Conservation (phyloP, 768 basidiomycete genomes). For the Steccherinum ochraceum region DNA sequence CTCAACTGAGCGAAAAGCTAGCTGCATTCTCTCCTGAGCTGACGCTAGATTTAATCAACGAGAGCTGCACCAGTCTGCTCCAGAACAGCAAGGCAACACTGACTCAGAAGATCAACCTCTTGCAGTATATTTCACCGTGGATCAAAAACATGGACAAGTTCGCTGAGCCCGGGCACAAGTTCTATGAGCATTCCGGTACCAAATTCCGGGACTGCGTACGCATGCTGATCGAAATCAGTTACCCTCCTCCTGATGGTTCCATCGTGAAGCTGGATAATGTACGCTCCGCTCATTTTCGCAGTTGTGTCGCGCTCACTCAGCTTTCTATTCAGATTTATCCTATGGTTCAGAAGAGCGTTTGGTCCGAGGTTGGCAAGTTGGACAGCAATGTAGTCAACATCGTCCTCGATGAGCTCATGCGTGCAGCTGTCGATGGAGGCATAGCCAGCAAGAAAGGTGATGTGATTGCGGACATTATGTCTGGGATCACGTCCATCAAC, state of each 20-base stretch:
- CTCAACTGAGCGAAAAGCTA: slow-evolving; percentile 63
- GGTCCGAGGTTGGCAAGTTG: slow-evolving; percentile 68
- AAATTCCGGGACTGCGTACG: slow-evolving; percentile 77
- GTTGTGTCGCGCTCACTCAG: no score
- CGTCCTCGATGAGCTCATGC: slow-evolving; percentile 73
- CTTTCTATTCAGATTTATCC: slow-evolving; percentile 61
- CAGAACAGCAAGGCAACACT: slow-evolving; percentile 35
- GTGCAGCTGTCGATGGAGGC: slow-evolving; percentile 79
- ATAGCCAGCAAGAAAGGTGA: slow-evolving; percentile 72
- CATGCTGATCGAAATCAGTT: slow-evolving; percentile 70
- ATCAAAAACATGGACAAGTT: slow-evolving; percentile 73
- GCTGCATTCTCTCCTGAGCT: slow-evolving; percentile 73
- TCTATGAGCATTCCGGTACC: slow-evolving; percentile 68
- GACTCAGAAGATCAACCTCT: slow-evolving; percentile 59
- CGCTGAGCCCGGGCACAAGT: slow-evolving; percentile 57
- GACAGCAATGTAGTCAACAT: slow-evolving; percentile 64
- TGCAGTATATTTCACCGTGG: slow-evolving; percentile 88
- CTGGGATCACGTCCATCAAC: slow-evolving; percentile 67
- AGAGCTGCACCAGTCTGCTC: slow-evolving; percentile 69
- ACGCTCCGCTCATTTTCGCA: no score
- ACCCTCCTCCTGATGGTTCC: no score
- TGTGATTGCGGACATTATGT: slow-evolving; percentile 65
- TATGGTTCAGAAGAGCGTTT: slow-evolving; percentile 66
- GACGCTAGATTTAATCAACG: slow-evolving; percentile 85
- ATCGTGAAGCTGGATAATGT: no score